Conservation (phyloP, 352 stramenopile genomes). For the Globisporangium radiosum region DNA sequence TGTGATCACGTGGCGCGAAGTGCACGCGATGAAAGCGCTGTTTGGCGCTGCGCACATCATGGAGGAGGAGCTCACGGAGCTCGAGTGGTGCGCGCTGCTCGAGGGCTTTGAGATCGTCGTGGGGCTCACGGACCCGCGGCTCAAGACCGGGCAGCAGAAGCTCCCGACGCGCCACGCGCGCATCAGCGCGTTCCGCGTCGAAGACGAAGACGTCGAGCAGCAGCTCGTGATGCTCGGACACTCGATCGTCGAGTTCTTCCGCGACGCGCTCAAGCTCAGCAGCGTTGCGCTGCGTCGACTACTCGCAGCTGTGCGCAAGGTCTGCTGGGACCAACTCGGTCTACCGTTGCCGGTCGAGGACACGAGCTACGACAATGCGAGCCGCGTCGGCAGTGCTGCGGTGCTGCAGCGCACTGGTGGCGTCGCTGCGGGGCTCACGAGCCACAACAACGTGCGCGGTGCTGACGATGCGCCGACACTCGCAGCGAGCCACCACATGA, state of each 20-base stretch:
- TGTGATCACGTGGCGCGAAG: constrained; percentile 71
- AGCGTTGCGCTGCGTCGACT: constrained; percentile 48
- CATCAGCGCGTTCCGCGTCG: constrained; percentile 62
- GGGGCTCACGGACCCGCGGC: constrained; percentile 54
- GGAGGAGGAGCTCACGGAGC: constrained; percentile 71
- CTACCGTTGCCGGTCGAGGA: constrained; percentile 26
- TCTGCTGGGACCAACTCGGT: constrained; percentile 67
- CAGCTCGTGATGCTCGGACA: constrained; percentile 79
- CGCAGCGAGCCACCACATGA: constrained; percentile 56
- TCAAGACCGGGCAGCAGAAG: constrained; percentile 71
- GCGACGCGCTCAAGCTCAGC: constrained; percentile 63
- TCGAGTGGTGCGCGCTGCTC: constrained; percentile 70
- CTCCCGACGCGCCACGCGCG: constrained; percentile 69
- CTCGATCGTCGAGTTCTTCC: constrained; percentile 84
- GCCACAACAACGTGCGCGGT: neutral
- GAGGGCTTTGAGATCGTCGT: constrained; percentile 82
- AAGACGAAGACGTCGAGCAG: constrained; percentile 85
- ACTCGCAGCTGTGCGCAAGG: constrained; percentile 49
- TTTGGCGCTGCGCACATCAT: constrained; percentile 82
- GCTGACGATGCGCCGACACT: constrained; percentile 28
- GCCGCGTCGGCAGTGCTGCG: neutral
- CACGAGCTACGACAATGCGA: constrained; percentile 1
- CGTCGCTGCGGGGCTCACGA: neutral
- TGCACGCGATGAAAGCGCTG: constrained; percentile 86
- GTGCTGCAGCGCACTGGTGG: neutral